Percentiles rank a stretch among this genome's conserved stretches.
These are phyloP conservation scores for Metschnikowia corniflorae DNA, from an alignment of 805 yeast species.

Conservation along the genomic window DNA sequence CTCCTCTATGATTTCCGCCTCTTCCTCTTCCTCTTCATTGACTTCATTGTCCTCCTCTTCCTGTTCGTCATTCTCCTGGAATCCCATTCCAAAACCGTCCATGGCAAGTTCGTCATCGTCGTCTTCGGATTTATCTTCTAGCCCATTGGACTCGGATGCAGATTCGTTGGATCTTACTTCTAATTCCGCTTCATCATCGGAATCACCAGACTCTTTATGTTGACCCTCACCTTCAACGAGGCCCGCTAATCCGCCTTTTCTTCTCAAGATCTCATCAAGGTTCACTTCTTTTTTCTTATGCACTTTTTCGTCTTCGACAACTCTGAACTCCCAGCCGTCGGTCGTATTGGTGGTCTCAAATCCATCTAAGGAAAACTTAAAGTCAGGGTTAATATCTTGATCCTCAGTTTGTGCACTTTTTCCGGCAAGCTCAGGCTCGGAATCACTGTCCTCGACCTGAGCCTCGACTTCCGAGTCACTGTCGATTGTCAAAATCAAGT, in stretches of 20 bases:
- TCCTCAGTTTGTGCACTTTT: constrained; percentile 17
- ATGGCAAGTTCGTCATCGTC: constrained; percentile 42
- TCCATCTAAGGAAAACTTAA: constrained; percentile 65
- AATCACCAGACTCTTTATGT: constrained; percentile 25
- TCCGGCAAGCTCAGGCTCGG: constrained; percentile 24
- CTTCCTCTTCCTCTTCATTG: constrained; percentile 4
- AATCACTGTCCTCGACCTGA: constrained; percentile 15
- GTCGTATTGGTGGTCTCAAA: constrained; percentile 46
- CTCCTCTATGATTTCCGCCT: constrained; percentile 16
- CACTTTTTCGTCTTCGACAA: constrained; percentile 34
- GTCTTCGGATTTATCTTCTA: constrained; percentile 14
- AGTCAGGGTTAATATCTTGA: constrained; percentile 65
- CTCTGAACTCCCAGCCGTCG: constrained; percentile 83
- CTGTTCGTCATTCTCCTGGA: constrained; percentile 29
- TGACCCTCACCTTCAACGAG: constrained; percentile 32
- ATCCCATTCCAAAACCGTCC: constrained; percentile 48
- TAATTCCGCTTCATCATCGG: constrained; percentile 25
- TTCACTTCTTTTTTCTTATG: constrained; percentile 59
- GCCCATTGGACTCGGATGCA: not conserved
- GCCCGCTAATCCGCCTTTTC: constrained; percentile 72
- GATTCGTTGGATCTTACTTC: not conserved
- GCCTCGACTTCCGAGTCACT: constrained; percentile 60
- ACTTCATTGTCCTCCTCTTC: constrained; percentile 19
- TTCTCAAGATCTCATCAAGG: constrained; percentile 78
- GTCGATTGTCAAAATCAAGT: constrained; percentile 73